Evolutionary conservation across 2,329 filamentous ascomycete species (phyloP).

Genomic region (Sphaerostilbella broomeana): DNA sequence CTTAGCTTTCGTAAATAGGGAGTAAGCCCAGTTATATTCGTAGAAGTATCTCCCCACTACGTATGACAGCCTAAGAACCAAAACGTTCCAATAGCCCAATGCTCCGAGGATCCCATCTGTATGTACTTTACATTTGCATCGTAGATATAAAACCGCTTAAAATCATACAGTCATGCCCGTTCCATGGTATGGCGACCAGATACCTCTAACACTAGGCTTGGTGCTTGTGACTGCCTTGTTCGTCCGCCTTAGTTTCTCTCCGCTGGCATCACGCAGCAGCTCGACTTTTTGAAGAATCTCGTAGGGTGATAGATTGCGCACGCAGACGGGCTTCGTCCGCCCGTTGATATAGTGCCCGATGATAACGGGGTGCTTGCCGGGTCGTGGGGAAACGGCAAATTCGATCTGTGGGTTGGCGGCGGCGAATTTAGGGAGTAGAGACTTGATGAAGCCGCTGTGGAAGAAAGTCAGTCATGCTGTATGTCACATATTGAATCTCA

Average conservation of each 20-base stretch:
- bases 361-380: conserved; percentile 83
- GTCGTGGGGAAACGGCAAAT: conserved; percentile 83
- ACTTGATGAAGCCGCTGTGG: conserved; percentile 70
- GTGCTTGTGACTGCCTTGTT: conserved; percentile 59
- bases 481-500: neutral
- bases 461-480: neutral
- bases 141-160: conserved; percentile 1
- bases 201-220: conserved; percentile 60
- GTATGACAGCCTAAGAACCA: conserved; percentile 2
- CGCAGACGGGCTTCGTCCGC: conserved; percentile 75
- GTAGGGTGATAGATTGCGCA: conserved; percentile 73
- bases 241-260: conserved; percentile 61
- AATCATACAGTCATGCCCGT: conserved; percentile 47
- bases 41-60: too few relatives aligned
- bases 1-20: too few relatives aligned
- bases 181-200: conserved; percentile 66
- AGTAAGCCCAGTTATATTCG: too few relatives aligned
- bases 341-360: conserved; percentile 92
- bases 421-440: conserved; percentile 70
- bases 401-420: conserved; percentile 79
- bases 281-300: conserved; percentile 77
- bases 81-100: conserved; percentile 24
- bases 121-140: conserved; percentile 16
- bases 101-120: conserved; percentile 19
- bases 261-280: conserved; percentile 65